phyloP scores from a whole-genome alignment of 2,329 filamentous ascomycete genomes.

The Sarocladiaceae sp. region DNA sequence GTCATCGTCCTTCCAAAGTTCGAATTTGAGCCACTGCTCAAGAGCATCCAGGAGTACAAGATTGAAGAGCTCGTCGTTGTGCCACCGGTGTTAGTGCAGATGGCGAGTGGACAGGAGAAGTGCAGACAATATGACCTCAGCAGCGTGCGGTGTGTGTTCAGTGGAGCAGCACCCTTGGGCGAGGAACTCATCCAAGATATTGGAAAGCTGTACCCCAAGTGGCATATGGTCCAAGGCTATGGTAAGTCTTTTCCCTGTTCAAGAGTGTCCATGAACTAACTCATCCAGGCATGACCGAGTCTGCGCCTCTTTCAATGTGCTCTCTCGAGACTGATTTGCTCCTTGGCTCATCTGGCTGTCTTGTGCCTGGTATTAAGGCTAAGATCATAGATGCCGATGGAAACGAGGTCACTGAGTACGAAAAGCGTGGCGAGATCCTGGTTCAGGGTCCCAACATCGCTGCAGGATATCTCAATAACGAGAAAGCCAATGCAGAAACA shows the following conservation, averaged over 20 bases:
- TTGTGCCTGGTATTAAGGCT: conserved; percentile 60
- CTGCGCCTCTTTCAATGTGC: conserved; percentile 63
- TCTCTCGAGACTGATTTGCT: conserved; percentile 60
- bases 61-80: conserved; percentile 67
- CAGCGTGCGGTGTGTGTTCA: conserved; percentile 61
- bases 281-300: conserved; percentile 66
- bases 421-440: conserved; percentile 70
- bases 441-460: conserved; percentile 68
- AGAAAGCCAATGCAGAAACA: conserved; percentile 70
- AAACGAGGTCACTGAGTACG: conserved; percentile 57
- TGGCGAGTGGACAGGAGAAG: conserved; percentile 58
- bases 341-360: conserved; percentile 66
- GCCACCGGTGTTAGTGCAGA: conserved; percentile 72
- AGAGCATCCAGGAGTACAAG: conserved; percentile 63
- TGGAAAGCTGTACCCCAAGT: conserved; percentile 55
- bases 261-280: not conserved
- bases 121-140: conserved; percentile 65
- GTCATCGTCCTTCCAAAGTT: conserved; percentile 72
- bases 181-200: conserved; percentile 63
- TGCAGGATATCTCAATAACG: conserved; percentile 75
- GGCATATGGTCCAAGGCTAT: conserved; percentile 68
- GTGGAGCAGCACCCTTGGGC: conserved; percentile 71
- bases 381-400: conserved; percentile 67
- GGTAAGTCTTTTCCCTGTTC: conserved; percentile 36
- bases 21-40: conserved; percentile 62